Base-by-base conservation (phyloP, 2,329 filamentous ascomycete species). In the Didymella glomerata region DNA sequence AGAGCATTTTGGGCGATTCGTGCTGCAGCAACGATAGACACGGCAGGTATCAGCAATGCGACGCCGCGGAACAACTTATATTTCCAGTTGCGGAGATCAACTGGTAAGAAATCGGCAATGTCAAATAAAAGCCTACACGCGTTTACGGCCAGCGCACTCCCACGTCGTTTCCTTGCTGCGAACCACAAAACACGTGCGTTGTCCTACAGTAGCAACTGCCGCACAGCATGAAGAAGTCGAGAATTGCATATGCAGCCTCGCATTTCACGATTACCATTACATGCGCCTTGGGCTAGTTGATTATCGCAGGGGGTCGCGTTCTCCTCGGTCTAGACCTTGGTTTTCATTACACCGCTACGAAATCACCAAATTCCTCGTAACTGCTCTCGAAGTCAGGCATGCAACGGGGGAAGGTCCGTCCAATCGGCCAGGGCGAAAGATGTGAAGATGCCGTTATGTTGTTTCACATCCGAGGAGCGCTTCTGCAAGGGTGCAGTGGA, bases 21-120 rank as follows among this genome's bases (percentile, higher is more conserved):
- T 50, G n/a, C 25, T 22, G 30, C 24, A 24, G 14, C 8, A 20
- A 30, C 16, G 18, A 27, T 3, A 18, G 25, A 42, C 3, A 20
- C 7, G 47, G 20, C 4, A 41, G n/a, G 40, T 18, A 34, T 42
- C 20, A 11, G 22, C 34, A n/a, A 22, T 16, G 8, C 9, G 9
- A 24, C 18, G 25, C 47, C 30, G 40, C 53, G 40, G 46, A 56
- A 18, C 16, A 24, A 50, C 38, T 5, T 9, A 46, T 41, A 18
- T 32, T 46, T 16, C 18, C 42, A 40, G 25, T 5, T 42, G 20
- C 8, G 20, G 27, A 51, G 7, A 25, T 47, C 16, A 22, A 57
- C 42, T 52, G 34, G 27, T 48, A 42, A 34, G 34, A 20, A 24
- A 13, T 7, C 24, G 20, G 16, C 27, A 32, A 4, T 49, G 24